Conservation (phyloP, 2,329 filamentous ascomycete genomes). For the Leptosphaerulina australis region DNA sequence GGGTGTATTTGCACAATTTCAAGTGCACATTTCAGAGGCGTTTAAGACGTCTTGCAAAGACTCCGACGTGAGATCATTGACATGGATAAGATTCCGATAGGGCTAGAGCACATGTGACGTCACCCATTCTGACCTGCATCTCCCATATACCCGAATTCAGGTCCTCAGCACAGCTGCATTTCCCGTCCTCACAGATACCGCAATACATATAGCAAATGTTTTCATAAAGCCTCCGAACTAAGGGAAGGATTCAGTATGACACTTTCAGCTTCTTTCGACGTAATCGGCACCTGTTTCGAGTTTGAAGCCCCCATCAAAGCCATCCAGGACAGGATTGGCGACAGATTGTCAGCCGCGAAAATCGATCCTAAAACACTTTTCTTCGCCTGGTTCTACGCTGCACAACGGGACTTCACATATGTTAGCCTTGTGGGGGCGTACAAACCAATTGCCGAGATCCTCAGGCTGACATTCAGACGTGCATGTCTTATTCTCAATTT, state of each 20-base stretch:
- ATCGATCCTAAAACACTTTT: constrained; percentile 33
- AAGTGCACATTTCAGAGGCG: too few relatives aligned
- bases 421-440: constrained; percentile 25
- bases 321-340: constrained; percentile 26
- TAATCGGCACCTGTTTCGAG: constrained; percentile 36
- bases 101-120: constrained; percentile 8
- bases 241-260: constrained; percentile 19
- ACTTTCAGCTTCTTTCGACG: constrained; percentile 33
- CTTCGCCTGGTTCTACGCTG: constrained; percentile 38
- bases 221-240: neutral
- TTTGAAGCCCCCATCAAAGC: constrained; percentile 26
- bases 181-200: neutral
- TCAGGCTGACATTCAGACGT: constrained; percentile 28
- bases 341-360: constrained; percentile 19
- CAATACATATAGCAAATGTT: neutral
- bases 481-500: constrained; percentile 30
- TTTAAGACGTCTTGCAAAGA: constrained; percentile 9
- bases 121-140: neutral
- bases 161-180: too few relatives aligned
- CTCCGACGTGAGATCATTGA: too few relatives aligned
- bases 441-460: constrained; percentile 31
- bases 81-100: constrained; percentile 23
- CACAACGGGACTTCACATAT: constrained; percentile 37
- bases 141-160: neutral
- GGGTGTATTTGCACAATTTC: neutral